Conservation (phyloP, 1,284 basidiomycete species). For the Entoloma clypeatum region DNA sequence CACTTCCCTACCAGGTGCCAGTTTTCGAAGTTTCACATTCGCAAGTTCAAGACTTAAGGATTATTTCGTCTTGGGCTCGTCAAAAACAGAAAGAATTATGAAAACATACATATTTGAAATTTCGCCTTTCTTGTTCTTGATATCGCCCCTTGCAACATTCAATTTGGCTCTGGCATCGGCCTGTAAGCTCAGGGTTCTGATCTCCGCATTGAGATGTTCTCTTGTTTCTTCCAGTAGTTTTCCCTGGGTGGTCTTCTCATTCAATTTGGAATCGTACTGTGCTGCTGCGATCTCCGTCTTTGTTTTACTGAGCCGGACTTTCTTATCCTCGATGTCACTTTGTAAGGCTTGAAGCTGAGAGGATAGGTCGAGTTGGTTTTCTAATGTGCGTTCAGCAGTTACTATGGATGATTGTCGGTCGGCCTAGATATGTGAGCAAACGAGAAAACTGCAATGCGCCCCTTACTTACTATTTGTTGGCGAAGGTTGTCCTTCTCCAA, state of each 20-base stretch:
- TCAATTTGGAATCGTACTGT: slow-evolving; percentile 70
- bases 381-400: slow-evolving; percentile 50
- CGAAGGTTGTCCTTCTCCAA: slow-evolving; percentile 48
- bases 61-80: slow-evolving; percentile 6
- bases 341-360: slow-evolving; percentile 56
- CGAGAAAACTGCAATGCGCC: slow-evolving; percentile 1
- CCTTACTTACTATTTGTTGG: slow-evolving; percentile 57
- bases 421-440: slow-evolving; percentile 31
- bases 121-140: slow-evolving; percentile 61
- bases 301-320: slow-evolving; percentile 50
- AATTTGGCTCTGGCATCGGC: slow-evolving; percentile 82
- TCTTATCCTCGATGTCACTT: slow-evolving; percentile 69
- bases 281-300: slow-evolving; percentile 57
- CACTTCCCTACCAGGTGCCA: slow-evolving; percentile 54
- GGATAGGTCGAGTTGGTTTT: slow-evolving; percentile 52
- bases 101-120: slow-evolving; percentile 62
- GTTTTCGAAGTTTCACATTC: slow-evolving; percentile 58
- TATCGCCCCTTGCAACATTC: slow-evolving; percentile 70
- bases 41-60: slow-evolving; percentile 55
- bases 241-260: slow-evolving; percentile 51
- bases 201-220: slow-evolving; percentile 71
- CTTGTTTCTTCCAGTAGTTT: slow-evolving; percentile 67
- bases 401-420: slow-evolving; percentile 52
- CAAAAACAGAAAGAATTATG: slow-evolving; percentile 1
- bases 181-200: slow-evolving; percentile 74